Evolutionary conservation across 1,284 basidiomycete genomes (phyloP).

Genomic region (Pterulicium gracile): DNA sequence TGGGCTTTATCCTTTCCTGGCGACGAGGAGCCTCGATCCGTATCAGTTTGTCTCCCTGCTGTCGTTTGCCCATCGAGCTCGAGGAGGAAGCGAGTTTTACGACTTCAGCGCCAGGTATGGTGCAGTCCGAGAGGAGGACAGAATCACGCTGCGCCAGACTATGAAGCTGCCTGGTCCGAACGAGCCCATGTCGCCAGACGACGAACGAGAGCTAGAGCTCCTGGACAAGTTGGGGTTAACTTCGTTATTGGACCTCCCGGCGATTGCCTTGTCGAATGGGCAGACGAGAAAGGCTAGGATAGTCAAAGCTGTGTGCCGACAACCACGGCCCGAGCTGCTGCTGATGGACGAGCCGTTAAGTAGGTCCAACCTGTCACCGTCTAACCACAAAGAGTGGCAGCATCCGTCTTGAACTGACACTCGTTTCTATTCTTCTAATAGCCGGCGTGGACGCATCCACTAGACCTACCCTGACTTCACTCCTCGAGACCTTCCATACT

Average conservation of each 20-base stretch:
- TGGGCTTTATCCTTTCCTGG: conserved; percentile 68
- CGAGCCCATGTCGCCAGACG: conserved; percentile 13
- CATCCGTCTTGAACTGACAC: no score
- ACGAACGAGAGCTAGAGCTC: conserved; percentile 26
- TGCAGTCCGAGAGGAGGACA: conserved; percentile 74
- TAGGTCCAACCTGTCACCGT: no score
- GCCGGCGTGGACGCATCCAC: conserved; percentile 64
- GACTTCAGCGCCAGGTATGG: conserved; percentile 90
- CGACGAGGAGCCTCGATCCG: conserved; percentile 27
- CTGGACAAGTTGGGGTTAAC: conserved; percentile 43
- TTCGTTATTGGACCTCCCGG: conserved; percentile 66
- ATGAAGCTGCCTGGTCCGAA: conserved; percentile 23
- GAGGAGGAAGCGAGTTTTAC: conserved; percentile 69
- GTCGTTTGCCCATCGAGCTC: conserved; percentile 51
- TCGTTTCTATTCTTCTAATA: conserved; percentile 24
- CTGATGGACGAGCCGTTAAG: conserved; percentile 82
- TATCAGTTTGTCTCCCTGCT: conserved; percentile 51
- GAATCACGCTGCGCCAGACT: conserved; percentile 58
- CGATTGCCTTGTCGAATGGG: conserved; percentile 82
- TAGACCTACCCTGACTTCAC: conserved; percentile 42
- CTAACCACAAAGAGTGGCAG: no score
- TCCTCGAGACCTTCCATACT: conserved; percentile 52
- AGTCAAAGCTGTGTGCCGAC: conserved; percentile 62
- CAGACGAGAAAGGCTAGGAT: conserved; percentile 87
- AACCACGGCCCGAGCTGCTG: conserved; percentile 54